Evolutionary conservation across 2,329 filamentous ascomycete genomes (phyloP), one percentile per base, ranked within the genome.

Genomic region (Diaporthe amygdali): DNA sequence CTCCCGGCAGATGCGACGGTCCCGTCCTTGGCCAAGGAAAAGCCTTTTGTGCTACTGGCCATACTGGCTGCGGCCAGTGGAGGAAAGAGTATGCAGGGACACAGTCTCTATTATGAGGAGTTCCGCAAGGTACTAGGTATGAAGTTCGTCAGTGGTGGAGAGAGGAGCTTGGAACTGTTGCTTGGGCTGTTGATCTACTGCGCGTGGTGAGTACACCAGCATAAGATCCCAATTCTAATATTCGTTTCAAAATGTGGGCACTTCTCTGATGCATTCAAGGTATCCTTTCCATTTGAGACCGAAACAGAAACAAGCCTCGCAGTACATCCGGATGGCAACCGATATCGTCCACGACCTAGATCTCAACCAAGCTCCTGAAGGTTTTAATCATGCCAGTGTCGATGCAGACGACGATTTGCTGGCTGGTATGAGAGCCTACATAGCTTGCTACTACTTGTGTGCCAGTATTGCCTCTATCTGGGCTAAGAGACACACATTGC

Each of bases 181-280:
- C 86, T 89, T 73, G 88, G 88, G 3, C 78, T 91, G 25, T 78
- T 90, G 32, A 83, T 90, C 7, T 91, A 91, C 72, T 84, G 87
- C 63, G 81, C 84, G 22, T 91, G 89, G 89, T 90, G 78, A 74
- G 66, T 41, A 22, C 20, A 17, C 20, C 12, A 39, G 20, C 81
- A 22, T 5, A 5, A 20, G 10, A 22, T 32, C 25, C 8, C 15
- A 15, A 3, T 5, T 32, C 3, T 17, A 3, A 17, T 27, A 17
- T 2, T 14, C 70, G 70, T n/a, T 69, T 15, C 32, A 25, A 20
- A 5, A 14, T 8, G 10, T 34, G n/a, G 14, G 27, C 37, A 25
- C n/a, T 14, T 20, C 12, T 37, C 61, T 70, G 22, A 64, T 25
- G 7, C 9, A 15, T 0, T 22, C 20, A 27, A 88, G 87, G 87